phyloP scores from a whole-genome alignment of 805 yeast genomes.

The Scheffersomyces coipomensis region DNA sequence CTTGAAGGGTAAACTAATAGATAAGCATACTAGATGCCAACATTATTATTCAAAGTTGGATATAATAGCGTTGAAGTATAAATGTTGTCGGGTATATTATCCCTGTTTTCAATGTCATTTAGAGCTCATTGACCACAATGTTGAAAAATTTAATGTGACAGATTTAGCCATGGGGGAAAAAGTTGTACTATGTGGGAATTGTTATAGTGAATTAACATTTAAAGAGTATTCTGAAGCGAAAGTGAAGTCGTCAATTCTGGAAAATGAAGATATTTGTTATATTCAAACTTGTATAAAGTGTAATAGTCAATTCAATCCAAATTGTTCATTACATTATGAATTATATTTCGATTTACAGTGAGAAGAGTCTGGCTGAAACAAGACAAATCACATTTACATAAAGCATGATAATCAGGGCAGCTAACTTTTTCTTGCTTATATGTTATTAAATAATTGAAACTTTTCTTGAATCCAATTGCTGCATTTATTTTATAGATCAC shows the following conservation, averaged over 20 bases:
- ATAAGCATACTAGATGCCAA: slow-evolving; percentile 32
- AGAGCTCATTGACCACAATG: slow-evolving; percentile 11
- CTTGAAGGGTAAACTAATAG: slow-evolving; percentile 13
- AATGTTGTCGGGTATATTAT: slow-evolving; percentile 34
- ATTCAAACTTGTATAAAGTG: slow-evolving; percentile 36
- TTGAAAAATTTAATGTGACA: slow-evolving; percentile 10
- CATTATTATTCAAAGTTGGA: slow-evolving; percentile 37
- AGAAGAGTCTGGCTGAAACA: no score
- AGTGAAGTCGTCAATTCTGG: slow-evolving; percentile 14
- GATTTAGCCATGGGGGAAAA: slow-evolving; percentile 13
- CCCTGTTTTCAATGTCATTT: slow-evolving; percentile 42
- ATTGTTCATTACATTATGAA: slow-evolving; percentile 34
- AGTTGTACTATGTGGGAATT: slow-evolving; percentile 38
- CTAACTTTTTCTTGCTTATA: no score
- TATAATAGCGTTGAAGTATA: slow-evolving; percentile 38
- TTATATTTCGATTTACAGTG: slow-evolving; percentile 27
- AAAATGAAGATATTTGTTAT: slow-evolving; percentile 26
- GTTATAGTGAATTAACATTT: slow-evolving; percentile 27
- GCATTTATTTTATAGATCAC: no score
- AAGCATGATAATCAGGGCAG: no score
- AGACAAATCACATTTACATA: slow-evolving; percentile 1
- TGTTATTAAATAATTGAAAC: no score
- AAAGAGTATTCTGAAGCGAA: slow-evolving; percentile 16
- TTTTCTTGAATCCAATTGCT: no score
- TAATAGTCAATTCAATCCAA: slow-evolving; percentile 30